Evolutionary conservation across 2,329 filamentous ascomycete species (phyloP).

Genomic region (Fusarium musae): DNA sequence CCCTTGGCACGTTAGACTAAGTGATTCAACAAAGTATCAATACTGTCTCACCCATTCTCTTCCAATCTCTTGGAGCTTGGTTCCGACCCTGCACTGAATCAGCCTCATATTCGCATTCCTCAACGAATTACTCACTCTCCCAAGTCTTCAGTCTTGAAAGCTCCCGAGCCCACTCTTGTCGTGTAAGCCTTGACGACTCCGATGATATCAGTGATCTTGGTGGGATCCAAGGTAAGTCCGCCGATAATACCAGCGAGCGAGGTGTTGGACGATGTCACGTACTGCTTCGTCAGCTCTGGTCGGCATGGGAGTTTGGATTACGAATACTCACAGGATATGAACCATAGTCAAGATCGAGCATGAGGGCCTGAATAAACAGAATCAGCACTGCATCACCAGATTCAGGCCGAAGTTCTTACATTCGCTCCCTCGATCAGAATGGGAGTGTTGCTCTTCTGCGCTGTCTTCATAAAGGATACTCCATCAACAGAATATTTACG

Average conservation of each 20-base stretch:
- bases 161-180: slow-evolving; percentile 69
- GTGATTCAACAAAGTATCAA: accelerated
- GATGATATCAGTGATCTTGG: slow-evolving; percentile 68
- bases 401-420: not conserved
- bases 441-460: not conserved
- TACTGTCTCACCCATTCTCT: slow-evolving; percentile 51
- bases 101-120: not conserved
- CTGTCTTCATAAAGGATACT: not conserved
- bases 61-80: slow-evolving; percentile 59
- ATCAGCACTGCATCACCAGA: not conserved
- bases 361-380: slow-evolving; percentile 55
- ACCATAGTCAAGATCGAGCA: slow-evolving; percentile 72
- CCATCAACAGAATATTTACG: not conserved
- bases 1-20: slow-evolving; percentile 41
- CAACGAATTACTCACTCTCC: slow-evolving; percentile 47
- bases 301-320: slow-evolving; percentile 4
- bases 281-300: slow-evolving; percentile 36
- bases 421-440: not conserved
- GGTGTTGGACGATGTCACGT: slow-evolving; percentile 69
- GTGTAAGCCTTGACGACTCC: slow-evolving; percentile 78
- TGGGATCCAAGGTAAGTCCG: slow-evolving; percentile 70
- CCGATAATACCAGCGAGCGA: slow-evolving; percentile 66
- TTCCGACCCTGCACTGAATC: slow-evolving; percentile 47
- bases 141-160: slow-evolving; percentile 73
- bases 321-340: slow-evolving; percentile 46